phyloP scores from a whole-genome alignment of 2,329 filamentous ascomycete species.

The Trichophaea hybrida region DNA sequence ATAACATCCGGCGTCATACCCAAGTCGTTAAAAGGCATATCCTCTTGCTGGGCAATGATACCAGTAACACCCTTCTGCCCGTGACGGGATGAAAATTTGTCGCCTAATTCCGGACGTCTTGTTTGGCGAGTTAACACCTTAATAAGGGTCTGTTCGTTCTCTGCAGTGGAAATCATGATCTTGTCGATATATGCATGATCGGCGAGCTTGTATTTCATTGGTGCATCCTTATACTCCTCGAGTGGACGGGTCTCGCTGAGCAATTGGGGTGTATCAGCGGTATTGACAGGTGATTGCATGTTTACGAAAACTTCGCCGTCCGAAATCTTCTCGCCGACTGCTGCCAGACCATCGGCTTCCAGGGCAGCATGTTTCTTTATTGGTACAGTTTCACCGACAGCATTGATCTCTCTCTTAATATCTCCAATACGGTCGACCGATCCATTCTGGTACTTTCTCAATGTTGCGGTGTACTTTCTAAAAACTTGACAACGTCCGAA shows the following conservation, averaged over 20 bases:
- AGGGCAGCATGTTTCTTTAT: conserved; percentile 58
- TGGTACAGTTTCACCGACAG: conserved; percentile 44
- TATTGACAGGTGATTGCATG: conserved; percentile 72
- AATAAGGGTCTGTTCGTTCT: conserved; percentile 71
- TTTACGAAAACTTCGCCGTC: conserved; percentile 77
- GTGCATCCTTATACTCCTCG: conserved; percentile 49
- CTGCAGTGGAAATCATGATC: conserved; percentile 81
- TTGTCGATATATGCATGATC: conserved; percentile 90
- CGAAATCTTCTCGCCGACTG: conserved; percentile 66
- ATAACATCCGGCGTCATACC: conserved; percentile 96
- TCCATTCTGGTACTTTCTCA: conserved; percentile 80
- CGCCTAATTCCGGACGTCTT: conserved; percentile 80
- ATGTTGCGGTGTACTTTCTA: conserved; percentile 73
- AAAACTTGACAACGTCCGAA: conserved; percentile 98
- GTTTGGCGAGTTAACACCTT: conserved; percentile 97
- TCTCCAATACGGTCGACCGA: conserved; percentile 49
- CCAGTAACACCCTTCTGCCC: conserved; percentile 96
- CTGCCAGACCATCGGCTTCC: conserved; percentile 74
- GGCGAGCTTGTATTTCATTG: conserved; percentile 64
- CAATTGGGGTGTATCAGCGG: conserved; percentile 38
- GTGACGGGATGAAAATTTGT: conserved; percentile 97
- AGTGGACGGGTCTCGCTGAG: conserved; percentile 47
- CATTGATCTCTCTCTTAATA: conserved; percentile 37
- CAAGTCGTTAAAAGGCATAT: conserved; percentile 86
- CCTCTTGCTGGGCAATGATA: conserved; percentile 90